Evolutionary conservation across 306 rosid genomes (phyloP).

Genomic region (Begonia masoniana): DNA sequence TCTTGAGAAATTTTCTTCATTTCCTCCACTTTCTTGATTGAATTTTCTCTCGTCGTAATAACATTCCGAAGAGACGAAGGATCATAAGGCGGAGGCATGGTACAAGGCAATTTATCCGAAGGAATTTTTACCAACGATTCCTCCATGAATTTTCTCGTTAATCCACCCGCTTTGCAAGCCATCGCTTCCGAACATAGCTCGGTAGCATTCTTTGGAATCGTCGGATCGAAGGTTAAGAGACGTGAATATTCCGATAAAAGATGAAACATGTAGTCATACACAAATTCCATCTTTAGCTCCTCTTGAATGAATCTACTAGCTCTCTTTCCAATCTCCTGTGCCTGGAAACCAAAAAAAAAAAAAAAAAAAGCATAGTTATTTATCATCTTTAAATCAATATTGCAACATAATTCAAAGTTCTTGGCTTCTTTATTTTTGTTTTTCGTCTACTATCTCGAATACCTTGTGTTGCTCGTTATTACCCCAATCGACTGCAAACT

Average conservation of each 20-base stretch:
- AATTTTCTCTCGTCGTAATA: conserved; percentile 22
- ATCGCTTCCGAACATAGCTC: conserved; percentile 20
- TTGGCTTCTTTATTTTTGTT: too few relatives aligned
- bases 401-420: too few relatives aligned
- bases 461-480: conserved; percentile 23
- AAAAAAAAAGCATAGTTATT: too few relatives aligned
- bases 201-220: conserved; percentile 8
- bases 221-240: conserved; percentile 17
- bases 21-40: conserved; percentile 36
- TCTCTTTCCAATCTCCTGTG: conserved; percentile 23
- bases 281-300: conserved; percentile 24
- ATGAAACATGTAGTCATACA: conserved; percentile 29
- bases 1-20: conserved; percentile 33
- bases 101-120: conserved; percentile 28
- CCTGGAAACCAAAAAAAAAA: too few relatives aligned
- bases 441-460: not conserved
- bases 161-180: conserved; percentile 14
- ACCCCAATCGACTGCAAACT: conserved; percentile 30
- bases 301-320: conserved; percentile 23
- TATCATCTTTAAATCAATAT: not conserved
- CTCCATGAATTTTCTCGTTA: conserved; percentile 16
- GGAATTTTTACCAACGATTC: conserved; percentile 19
- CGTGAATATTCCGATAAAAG: conserved; percentile 15
- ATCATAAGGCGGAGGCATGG: conserved; percentile 39
- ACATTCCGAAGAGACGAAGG: conserved; percentile 19